These are phyloP conservation scores for Gynochthodes officinalis DNA, from an alignment of 257 asterid genomes.

Conservation along the genomic window DNA sequence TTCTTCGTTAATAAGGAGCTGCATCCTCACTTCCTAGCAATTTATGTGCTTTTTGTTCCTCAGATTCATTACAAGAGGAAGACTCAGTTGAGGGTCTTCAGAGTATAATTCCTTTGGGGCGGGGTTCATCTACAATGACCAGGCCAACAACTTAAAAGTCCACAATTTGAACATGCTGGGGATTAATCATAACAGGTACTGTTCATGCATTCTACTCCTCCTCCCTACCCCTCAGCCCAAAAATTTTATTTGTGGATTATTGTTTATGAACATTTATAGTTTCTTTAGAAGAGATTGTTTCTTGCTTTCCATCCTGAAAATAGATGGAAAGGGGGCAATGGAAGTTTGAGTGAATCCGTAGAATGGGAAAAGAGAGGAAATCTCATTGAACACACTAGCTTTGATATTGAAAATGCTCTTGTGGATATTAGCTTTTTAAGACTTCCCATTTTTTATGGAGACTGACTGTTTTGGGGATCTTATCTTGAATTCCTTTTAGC, in stretches of 20 bases:
- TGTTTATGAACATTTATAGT: no score
- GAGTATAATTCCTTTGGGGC: conserved; percentile 68
- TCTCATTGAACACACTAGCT: not conserved
- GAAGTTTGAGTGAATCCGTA: not conserved
- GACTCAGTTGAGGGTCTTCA: conserved; percentile 55
- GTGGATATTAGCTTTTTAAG: not conserved
- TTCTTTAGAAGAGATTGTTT: not conserved
- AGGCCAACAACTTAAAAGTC: conserved; percentile 76
- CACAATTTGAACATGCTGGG: not conserved
- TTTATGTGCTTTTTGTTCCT: conserved; percentile 12
- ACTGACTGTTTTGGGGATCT: not conserved
- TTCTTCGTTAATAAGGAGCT: not conserved
- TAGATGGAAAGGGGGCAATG: not conserved
- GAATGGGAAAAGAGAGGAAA: not conserved
- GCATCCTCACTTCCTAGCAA: not conserved
- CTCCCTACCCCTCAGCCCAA: no score
- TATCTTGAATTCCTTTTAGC: not conserved
- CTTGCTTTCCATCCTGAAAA: not conserved
- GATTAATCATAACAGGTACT: conserved; percentile 5
- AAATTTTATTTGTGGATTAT: no score
- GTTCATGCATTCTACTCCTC: not conserved
- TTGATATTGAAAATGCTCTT: not conserved
- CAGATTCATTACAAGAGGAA: conserved; percentile 56
- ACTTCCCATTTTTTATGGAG: not conserved
- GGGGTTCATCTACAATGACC: conserved; percentile 94